phyloP scores from a whole-genome alignment of 495 filamentous ascomycete species.

The Penicillium bialowiezense region DNA sequence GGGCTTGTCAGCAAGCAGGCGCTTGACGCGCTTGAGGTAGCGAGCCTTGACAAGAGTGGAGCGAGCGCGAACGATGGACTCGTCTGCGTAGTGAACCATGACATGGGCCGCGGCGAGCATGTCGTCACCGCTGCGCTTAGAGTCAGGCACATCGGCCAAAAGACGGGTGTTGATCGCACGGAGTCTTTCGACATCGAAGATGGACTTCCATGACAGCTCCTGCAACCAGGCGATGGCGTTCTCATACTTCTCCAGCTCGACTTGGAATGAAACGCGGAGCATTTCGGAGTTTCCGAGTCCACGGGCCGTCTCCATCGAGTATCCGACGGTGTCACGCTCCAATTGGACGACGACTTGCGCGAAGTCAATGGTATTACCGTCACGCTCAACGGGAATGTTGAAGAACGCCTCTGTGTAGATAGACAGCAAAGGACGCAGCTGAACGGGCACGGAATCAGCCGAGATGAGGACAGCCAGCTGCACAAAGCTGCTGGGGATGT shows the following conservation, averaged over 20 bases:
- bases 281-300: slow-evolving; percentile 74
- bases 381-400: slow-evolving; percentile 77
- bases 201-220: slow-evolving; percentile 78
- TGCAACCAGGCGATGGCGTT: slow-evolving; percentile 80
- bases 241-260: slow-evolving; percentile 85
- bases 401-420: slow-evolving; percentile 93
- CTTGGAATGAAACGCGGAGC: slow-evolving; percentile 74
- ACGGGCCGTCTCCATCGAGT: slow-evolving; percentile 63
- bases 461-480: slow-evolving; percentile 74
- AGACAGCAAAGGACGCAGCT: slow-evolving; percentile 75
- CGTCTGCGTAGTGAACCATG: slow-evolving; percentile 71
- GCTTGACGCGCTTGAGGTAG: slow-evolving; percentile 80
- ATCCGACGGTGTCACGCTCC: slow-evolving; percentile 86
- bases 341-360: slow-evolving; percentile 87
- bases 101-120: slow-evolving; percentile 68
- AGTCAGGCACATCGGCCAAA: slow-evolving; percentile 87
- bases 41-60: slow-evolving; percentile 83
- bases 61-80: slow-evolving; percentile 72
- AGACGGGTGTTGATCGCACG: slow-evolving; percentile 82
- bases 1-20: slow-evolving; percentile 69
- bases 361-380: slow-evolving; percentile 78
- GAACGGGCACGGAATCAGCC: slow-evolving; percentile 66
- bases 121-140: slow-evolving; percentile 81
- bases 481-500: slow-evolving; percentile 87
- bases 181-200: slow-evolving; percentile 82